Base-by-base conservation (phyloP, 352 stramenopile species). In the Phytophthora colocasiae region DNA sequence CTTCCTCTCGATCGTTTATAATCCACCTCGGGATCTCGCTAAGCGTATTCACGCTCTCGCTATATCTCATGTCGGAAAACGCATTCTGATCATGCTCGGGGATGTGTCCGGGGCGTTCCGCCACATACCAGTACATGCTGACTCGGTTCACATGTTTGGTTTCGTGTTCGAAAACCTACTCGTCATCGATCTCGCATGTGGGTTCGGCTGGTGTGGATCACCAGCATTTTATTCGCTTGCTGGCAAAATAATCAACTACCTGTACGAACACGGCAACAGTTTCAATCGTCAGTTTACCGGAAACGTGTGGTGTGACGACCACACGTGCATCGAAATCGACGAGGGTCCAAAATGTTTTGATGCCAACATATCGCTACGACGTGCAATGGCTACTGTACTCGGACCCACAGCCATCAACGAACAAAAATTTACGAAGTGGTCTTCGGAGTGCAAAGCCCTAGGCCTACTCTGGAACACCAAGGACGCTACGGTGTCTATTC, bases 31-130 rank as follows among this genome's bases (percentile, higher is more conserved):
- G 17, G 58, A 68, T 57, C 68, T 73, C 29, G 58, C 65, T 8
- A 50, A 45, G 12, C 58, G 58, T 31, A 64, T 73, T 11, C 40
- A 60, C 9, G 3, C 3, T 10, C 38, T 75, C 7, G 49, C 6
- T 4, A 12, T 15, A 34, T 52, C 48, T 38, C 61, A 66, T 11
- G 15, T 47, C n/a, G 7, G 14, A 41, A 66, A 10, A 2, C 17
- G 17, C 24, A 22, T 50, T 4, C 22, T 51, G 6, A 57, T 78
- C 8, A 68, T 78, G 52, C n/a, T 68, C 9, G 73, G 65, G 4
- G 69, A 78, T 60, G 58, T 71, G 9, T 43, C 69, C 0, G 60
- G 63, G n/a, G 71, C 68, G 0, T 77, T 80, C n/a, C 57, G 72
- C 0, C 61, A 77, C 64, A 43, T 77, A 5, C 56, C 68, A 6